phyloP scores from a whole-genome alignment of 164 flowering plant species.

The Amborella trichopoda region DNA sequence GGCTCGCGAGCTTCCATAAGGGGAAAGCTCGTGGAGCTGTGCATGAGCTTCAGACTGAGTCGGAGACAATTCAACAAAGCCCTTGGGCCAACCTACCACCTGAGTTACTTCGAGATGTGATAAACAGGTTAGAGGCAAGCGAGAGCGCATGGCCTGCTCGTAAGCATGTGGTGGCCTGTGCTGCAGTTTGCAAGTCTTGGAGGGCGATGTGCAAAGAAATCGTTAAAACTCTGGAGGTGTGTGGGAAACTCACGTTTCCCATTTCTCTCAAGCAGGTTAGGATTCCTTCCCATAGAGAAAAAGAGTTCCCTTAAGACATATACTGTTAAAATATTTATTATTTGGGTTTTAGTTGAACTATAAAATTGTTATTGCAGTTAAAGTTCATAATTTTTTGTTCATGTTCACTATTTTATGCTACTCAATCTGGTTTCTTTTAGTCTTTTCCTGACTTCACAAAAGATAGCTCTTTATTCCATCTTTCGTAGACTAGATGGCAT shows the following conservation, averaged over 20 bases:
- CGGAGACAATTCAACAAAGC: slow-evolving; percentile 44
- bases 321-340: no score
- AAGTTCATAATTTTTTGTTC: no score
- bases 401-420: no score
- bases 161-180: slow-evolving; percentile 82
- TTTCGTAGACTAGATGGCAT: no score
- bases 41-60: slow-evolving; percentile 46
- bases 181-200: slow-evolving; percentile 88
- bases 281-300: no score
- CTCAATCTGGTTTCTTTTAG: no score
- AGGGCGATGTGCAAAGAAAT: slow-evolving; percentile 86
- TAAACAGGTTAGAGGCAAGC: slow-evolving; percentile 79
- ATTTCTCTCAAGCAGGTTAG: slow-evolving; percentile 88
- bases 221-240: slow-evolving; percentile 63
- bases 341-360: no score
- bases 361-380: no score
- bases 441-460: no score
- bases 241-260: slow-evolving; percentile 85
- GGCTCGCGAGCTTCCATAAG: slow-evolving; percentile 50
- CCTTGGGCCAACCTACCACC: slow-evolving; percentile 92
- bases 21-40: slow-evolving; percentile 69
- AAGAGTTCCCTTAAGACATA: no score
- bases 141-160: slow-evolving; percentile 87
- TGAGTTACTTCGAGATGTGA: slow-evolving; percentile 73
- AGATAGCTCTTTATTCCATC: no score